Evolutionary conservation across 805 yeast species (phyloP).

Genomic region (Metschnikowia peoriensis): DNA sequence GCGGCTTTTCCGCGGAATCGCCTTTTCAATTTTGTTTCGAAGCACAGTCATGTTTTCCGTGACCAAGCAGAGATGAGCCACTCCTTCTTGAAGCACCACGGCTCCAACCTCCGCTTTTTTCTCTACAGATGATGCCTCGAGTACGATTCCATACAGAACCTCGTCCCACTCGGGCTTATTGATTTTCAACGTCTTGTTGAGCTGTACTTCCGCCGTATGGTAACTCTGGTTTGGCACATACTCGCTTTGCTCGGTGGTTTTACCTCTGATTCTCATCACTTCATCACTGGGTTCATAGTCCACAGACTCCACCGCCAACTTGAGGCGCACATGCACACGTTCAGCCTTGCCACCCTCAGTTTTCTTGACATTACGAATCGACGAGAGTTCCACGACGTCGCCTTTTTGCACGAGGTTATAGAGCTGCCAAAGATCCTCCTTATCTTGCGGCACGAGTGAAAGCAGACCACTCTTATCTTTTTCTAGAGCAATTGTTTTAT

Average conservation of each 20-base stretch:
- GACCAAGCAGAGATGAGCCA: conserved; percentile 86
- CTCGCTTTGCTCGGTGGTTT: conserved; percentile 62
- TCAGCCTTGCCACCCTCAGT: conserved; percentile 47
- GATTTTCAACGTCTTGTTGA: conserved; percentile 64
- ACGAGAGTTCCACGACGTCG: conserved; percentile 69
- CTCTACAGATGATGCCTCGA: conserved; percentile 71
- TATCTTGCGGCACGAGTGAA: conserved; percentile 75
- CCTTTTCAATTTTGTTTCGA: conserved; percentile 74
- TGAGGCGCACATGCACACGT: conserved; percentile 43
- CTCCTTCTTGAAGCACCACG: conserved; percentile 88
- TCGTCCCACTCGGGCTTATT: conserved; percentile 81
- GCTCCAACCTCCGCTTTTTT: conserved; percentile 91
- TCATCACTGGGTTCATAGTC: conserved; percentile 81
- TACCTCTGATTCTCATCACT: conserved; percentile 76
- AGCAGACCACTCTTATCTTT: conserved; percentile 65
- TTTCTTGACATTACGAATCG: conserved; percentile 61
- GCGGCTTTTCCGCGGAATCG: conserved; percentile 83
- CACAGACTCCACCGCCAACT: conserved; percentile 59
- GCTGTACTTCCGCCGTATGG: conserved; percentile 81
- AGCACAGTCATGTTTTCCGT: conserved; percentile 87
- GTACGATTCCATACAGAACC: conserved; percentile 58
- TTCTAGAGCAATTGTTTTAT: conserved; percentile 21
- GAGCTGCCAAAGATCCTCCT: conserved; percentile 87
- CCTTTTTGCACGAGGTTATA: conserved; percentile 77
- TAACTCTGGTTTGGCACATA: conserved; percentile 83